Base-by-base conservation (phyloP, 2,329 filamentous ascomycete genomes). In the Aspergillus chevalieri region DNA sequence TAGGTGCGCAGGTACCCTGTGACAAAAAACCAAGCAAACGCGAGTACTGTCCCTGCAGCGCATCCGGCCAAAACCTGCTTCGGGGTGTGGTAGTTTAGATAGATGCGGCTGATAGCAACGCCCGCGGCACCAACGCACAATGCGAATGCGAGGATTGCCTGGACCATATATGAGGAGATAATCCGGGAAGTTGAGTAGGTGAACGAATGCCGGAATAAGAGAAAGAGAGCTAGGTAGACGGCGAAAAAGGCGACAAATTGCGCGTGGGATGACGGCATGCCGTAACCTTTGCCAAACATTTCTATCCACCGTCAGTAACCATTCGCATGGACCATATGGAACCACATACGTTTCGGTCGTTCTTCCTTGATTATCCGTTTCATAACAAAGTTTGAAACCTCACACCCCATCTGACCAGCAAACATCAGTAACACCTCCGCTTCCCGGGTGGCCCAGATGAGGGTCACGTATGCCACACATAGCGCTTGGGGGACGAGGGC, bases 161-260 rank as follows among this genome's bases (percentile, higher is more conserved):
- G 80, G 65, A 90, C 81, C 33, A 73, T 59, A 48, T 70, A 62
- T 10, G 63, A 67, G 7, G 62, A 58, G 12, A 64, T 62, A 6
- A 71, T 70, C 48, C 74, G 74, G 43, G 72, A 72, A 22, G 76
- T 73, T 6, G 65, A 58, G 24, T 58, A 56, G 39, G 67, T 68
- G n/a, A 86, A 85, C 4, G 77, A 76, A 69, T 95, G 90, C 52
- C 92, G 82, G 52, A 91, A 75, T 43, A 95, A 78, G 42, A 98
- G 78, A 74, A 97, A 97, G 17, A 98, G 76, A 21, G 82, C 78
- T 52, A 97, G 74, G 54, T 87, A 93, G 50, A 95, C 74, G 50
- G 89, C 86, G 79, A 95, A 97, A 76, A 89, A 98, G 49, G 86
- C 81, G 53, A 92, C 87, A 67, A 96, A 98, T 74, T 98, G 93